Evolutionary conservation across 305 asterid species (phyloP).

Genomic region (Euphrasia arctica): DNA sequence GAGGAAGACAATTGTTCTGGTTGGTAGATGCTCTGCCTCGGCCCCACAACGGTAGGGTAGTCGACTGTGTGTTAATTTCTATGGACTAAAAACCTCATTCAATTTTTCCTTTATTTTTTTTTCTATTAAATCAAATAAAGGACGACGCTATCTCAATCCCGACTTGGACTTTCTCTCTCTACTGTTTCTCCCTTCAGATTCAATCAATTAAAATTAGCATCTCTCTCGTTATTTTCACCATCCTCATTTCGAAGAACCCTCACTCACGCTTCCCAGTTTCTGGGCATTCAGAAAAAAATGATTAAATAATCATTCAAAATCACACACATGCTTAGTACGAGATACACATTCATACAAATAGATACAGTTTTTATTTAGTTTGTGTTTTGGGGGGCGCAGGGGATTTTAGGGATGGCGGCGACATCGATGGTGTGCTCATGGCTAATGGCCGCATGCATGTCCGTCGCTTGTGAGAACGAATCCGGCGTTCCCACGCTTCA

Average conservation of each 20-base stretch:
- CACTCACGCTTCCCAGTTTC: slow-evolving; percentile 8
- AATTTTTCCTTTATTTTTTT: neutral
- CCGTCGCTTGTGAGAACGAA: slow-evolving; percentile 44
- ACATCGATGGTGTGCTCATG: slow-evolving; percentile 53
- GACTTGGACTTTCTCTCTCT: neutral
- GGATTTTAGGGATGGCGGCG: slow-evolving; percentile 38
- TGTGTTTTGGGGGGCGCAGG: slow-evolving; percentile 5
- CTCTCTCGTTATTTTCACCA: slow-evolving; percentile 42
- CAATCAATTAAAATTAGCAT: slow-evolving; percentile 25
- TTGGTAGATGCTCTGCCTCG: neutral
- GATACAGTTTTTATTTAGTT: slow-evolving; percentile 16
- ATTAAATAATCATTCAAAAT: slow-evolving; percentile 1
- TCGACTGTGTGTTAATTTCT: no score
- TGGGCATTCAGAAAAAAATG: neutral
- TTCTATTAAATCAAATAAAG: neutral
- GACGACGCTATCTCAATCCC: neutral
- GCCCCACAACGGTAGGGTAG: neutral
- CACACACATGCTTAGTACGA: slow-evolving; percentile 9
- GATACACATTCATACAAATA: neutral
- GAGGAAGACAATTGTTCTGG: neutral
- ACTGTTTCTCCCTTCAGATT: slow-evolving; percentile 32
- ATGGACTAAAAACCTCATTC: no score
- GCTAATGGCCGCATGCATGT: slow-evolving; percentile 84
- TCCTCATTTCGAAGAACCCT: slow-evolving; percentile 23
- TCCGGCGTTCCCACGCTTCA: slow-evolving; percentile 31